Conservation (phyloP, 805 yeast species). For the Ogataea paraovalis region DNA sequence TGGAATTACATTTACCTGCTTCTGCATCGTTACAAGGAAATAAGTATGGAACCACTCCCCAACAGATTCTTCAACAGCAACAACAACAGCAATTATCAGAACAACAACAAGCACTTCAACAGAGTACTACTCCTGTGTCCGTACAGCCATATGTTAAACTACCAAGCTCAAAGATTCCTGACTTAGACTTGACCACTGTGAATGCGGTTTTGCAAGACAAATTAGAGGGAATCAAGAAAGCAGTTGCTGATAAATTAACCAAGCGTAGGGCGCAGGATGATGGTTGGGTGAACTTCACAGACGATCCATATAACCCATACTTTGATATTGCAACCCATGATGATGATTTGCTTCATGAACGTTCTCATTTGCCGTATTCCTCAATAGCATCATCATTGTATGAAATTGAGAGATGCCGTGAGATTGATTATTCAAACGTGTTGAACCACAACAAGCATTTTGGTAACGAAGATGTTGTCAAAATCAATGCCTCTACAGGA, state of each 20-base stretch:
- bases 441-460: slow-evolving; percentile 44
- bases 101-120: slow-evolving; percentile 20
- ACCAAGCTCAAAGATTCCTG: slow-evolving; percentile 91
- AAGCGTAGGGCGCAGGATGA: slow-evolving; percentile 65
- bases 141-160: slow-evolving; percentile 79
- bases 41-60: slow-evolving; percentile 1
- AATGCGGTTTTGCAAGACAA: slow-evolving; percentile 70
- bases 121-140: slow-evolving; percentile 29
- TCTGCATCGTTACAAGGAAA: slow-evolving; percentile 1
- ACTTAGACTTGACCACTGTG: slow-evolving; percentile 81
- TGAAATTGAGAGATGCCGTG: slow-evolving; percentile 60
- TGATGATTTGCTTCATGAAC: slow-evolving; percentile 40
- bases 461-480: slow-evolving; percentile 26
- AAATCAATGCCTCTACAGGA: slow-evolving; percentile 47
- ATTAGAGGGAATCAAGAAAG: slow-evolving; percentile 71
- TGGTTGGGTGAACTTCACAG: slow-evolving; percentile 81
- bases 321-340: slow-evolving; percentile 62
- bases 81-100: slow-evolving; percentile 21
- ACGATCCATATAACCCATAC: slow-evolving; percentile 79
- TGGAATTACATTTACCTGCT: neutral
- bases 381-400: slow-evolving; percentile 69
- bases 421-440: slow-evolving; percentile 40
- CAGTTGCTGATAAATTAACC: slow-evolving; percentile 80
- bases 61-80: slow-evolving; percentile 6
- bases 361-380: slow-evolving; percentile 71